Conservation (phyloP, 352 stramenopile species). For the Pythium biforme region DNA sequence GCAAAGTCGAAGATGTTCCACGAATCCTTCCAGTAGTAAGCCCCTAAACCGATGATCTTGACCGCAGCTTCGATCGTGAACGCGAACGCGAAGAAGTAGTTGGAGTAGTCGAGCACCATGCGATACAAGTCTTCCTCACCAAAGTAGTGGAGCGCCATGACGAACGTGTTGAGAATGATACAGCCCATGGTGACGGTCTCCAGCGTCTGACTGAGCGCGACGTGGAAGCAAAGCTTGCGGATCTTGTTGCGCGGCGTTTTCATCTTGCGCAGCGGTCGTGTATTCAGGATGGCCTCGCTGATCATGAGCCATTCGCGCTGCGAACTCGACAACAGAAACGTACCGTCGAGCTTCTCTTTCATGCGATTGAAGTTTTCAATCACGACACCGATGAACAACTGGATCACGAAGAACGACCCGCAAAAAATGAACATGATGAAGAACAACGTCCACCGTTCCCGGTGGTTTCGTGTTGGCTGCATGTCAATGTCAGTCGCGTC, state of each 20-base stretch:
- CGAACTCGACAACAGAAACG: conserved; percentile 62
- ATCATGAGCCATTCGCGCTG: conserved; percentile 80
- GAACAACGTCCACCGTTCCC: conserved; percentile 73
- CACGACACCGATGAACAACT: conserved; percentile 91
- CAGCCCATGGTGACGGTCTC: conserved; percentile 75
- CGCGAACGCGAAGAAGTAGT: conserved; percentile 77
- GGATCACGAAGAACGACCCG: conserved; percentile 89
- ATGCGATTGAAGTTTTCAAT: conserved; percentile 90
- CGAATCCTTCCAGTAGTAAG: conserved; percentile 70
- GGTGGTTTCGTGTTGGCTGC: conserved; percentile 80
- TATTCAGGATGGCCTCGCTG: conserved; percentile 45
- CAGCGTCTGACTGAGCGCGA: conserved; percentile 51
- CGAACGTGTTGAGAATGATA: conserved; percentile 87
- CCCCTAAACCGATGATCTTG: conserved; percentile 76
- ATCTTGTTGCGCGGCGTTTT: conserved; percentile 37
- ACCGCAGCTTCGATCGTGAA: conserved; percentile 79
- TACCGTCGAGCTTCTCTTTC: conserved; percentile 64
- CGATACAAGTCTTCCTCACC: conserved; percentile 65
- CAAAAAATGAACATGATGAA: conserved; percentile 89
- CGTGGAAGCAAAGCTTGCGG: conserved; percentile 38
- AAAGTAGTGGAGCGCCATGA: conserved; percentile 84
- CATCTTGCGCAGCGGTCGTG: conserved; percentile 41
- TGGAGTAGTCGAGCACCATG: conserved; percentile 58
- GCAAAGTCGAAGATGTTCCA: conserved; percentile 89
- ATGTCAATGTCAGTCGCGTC: conserved; percentile 86